Evolutionary conservation across 2,329 filamentous ascomycete species (phyloP), one percentile per base, ranked within the genome.

Genomic region (Colletotrichum abscissum): DNA sequence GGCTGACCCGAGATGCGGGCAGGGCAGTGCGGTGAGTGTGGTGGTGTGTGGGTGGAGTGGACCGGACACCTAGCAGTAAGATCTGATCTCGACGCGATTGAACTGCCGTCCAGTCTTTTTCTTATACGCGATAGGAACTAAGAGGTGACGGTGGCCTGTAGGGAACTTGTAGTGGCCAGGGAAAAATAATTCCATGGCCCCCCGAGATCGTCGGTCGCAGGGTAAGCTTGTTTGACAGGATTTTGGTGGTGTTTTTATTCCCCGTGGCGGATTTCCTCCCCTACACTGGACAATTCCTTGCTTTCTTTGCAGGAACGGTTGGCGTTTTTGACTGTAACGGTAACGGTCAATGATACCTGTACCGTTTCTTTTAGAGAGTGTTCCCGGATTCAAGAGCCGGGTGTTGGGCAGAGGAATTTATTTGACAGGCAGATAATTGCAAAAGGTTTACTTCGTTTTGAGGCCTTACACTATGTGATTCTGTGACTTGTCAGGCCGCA

Each of bases 1-100:
- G 70, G 71, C 71, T 73, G 67, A 71, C 55, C 46, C 57, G 26
- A 71, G 49, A 30, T 59, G 71, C 56, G 55, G 42, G 42, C 42
- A 49, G 42, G 42, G 42, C 42, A 62, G 55, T 69, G 46, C 62
- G 42, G 67, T 64, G 65, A 69, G 35, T 16, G 14, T 16, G 12
- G 38, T 42, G 38, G 66, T 71, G 56, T 71, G 71, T 49, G 42
- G 42, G 42, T n/a, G 42, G 42, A 35, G 62, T 71, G 49, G 71
- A 56, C 26, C 55, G 19, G 67, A 60, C 24, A 35, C 33, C 33
- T 35, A 12, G 33, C 33, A 33, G 56, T 14, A 70, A 66, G 67
- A 73, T 73, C 67, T 57, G 67, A 71, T 71, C 67, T 49, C 42
- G 19, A 19, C 42, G 19, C 42, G 16, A 19, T 65, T 22, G 33